Conservation (phyloP, 163 green algal genomes). For the Coccomyxa subellipsoidea region DNA sequence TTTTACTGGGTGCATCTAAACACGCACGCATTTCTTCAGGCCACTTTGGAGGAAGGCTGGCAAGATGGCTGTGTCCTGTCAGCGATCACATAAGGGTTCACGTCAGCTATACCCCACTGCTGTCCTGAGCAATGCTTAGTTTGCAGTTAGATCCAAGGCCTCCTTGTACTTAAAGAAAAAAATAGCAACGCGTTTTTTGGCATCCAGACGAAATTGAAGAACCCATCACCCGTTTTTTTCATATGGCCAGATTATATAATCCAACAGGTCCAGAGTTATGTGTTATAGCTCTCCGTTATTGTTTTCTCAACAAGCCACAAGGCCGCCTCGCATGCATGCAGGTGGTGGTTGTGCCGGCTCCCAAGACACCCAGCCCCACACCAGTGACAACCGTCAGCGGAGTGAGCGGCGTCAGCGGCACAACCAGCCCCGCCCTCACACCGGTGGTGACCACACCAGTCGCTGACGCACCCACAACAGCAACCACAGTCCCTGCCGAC, state of each 20-base stretch:
- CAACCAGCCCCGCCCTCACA: background rate
- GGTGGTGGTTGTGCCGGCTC: background rate
- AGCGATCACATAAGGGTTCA: no score
- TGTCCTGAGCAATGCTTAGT: no score
- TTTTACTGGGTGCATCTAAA: background rate
- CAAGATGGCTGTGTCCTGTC: no score
- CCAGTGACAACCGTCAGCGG: background rate
- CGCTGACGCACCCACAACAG: background rate
- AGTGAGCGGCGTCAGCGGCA: background rate
- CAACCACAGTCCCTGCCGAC: background rate
- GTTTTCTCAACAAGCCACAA: background rate
- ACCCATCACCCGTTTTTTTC: no score
- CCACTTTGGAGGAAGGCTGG: no score
- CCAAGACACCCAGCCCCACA: background rate
- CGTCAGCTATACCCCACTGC: no score
- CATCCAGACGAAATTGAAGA: no score
- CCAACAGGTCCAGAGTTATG: no score
- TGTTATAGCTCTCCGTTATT: background rate
- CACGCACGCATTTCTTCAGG: background rate
- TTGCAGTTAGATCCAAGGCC: no score
- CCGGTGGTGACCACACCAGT: background rate
- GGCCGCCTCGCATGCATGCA: background rate
- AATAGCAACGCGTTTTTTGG: no score
- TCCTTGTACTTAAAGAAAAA: no score
- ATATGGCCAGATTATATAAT: no score